phyloP scores from a whole-genome alignment of 768 basidiomycete species.

The Hygrophorus russula region DNA sequence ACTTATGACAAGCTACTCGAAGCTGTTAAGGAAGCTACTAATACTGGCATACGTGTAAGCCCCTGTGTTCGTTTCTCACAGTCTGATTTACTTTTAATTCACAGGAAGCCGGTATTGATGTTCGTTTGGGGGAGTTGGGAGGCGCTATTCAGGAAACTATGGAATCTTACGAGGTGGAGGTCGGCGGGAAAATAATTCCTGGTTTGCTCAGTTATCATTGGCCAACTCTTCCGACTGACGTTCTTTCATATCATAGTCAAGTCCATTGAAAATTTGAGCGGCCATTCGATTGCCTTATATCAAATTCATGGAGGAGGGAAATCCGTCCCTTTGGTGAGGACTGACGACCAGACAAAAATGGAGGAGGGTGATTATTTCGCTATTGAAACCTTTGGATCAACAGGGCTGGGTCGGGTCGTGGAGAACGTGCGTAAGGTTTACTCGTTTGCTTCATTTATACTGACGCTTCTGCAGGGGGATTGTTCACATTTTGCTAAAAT shows the following conservation, averaged over 20 bases:
- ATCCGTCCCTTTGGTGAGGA: conserved; percentile 82
- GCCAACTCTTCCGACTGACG: neutral
- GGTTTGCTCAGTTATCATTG: conserved; percentile 31
- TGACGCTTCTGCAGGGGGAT: conserved; percentile 49
- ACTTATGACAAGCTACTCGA: conserved; percentile 83
- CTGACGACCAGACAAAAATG: conserved; percentile 90
- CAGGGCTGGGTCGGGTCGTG: conserved; percentile 79
- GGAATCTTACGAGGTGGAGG: conserved; percentile 96
- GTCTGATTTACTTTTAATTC: conserved; percentile 5
- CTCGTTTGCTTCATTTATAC: conserved; percentile 1
- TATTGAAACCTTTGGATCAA: conserved; percentile 98
- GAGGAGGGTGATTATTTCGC: conserved; percentile 99
- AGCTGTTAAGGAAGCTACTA: conserved; percentile 90
- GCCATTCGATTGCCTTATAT: conserved; percentile 85
- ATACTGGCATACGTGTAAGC: conserved; percentile 75
- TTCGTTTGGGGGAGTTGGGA: conserved; percentile 84
- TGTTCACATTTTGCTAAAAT: conserved; percentile 87
- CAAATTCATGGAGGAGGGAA: conserved; percentile 86
- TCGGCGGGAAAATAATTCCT: conserved; percentile 69
- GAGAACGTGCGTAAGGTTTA: conserved; percentile 46
- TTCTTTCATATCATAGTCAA: conserved; percentile 48
- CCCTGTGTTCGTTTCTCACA: conserved; percentile 1
- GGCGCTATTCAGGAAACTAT: conserved; percentile 94
- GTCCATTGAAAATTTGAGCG: conserved; percentile 86
- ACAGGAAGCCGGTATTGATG: conserved; percentile 95